These are phyloP conservation scores for Penicillium thymicola DNA, from an alignment of 2,329 filamentous ascomycete genomes.

Conservation along the genomic window DNA sequence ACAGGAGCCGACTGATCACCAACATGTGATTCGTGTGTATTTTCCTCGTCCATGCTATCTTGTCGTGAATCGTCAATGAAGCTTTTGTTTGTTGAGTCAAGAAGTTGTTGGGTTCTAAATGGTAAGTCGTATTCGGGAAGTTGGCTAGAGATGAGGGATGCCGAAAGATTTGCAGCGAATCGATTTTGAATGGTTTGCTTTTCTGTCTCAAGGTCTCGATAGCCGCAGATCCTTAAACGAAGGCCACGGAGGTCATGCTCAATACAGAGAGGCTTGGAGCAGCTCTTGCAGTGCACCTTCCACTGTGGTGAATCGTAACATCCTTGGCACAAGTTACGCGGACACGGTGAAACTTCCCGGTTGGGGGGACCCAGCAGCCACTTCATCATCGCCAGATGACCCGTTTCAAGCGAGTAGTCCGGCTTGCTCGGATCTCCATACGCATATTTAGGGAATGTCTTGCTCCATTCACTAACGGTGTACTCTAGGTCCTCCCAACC, in stretches of 20 bases:
- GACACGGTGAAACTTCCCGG: conserved; percentile 48
- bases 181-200: conserved; percentile 40
- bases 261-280: conserved; percentile 56
- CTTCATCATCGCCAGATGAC: conserved; percentile 44
- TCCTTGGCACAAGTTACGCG: conserved; percentile 56
- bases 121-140: conserved; percentile 28
- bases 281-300: conserved; percentile 58
- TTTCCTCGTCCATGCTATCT: conserved; percentile 26
- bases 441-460: conserved; percentile 39
- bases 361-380: conserved; percentile 49
- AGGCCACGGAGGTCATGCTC: conserved; percentile 58
- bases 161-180: conserved; percentile 16
- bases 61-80: conserved; percentile 33
- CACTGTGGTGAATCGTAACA: conserved; percentile 58
- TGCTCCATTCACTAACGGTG: conserved; percentile 41
- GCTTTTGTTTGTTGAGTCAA: conserved; percentile 35
- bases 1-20: conserved; percentile 19
- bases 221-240: conserved; percentile 57
- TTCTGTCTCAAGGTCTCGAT: conserved; percentile 53
- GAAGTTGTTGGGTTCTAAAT: conserved; percentile 28
- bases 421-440: conserved; percentile 40
- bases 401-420: conserved; percentile 40
- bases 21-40: conserved; percentile 18
- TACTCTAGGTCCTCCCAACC: conserved; percentile 57
- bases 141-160: conserved; percentile 14